phyloP scores from a whole-genome alignment of 768 basidiomycete species.

The Pseudohyphozyma bogoriensis region DNA sequence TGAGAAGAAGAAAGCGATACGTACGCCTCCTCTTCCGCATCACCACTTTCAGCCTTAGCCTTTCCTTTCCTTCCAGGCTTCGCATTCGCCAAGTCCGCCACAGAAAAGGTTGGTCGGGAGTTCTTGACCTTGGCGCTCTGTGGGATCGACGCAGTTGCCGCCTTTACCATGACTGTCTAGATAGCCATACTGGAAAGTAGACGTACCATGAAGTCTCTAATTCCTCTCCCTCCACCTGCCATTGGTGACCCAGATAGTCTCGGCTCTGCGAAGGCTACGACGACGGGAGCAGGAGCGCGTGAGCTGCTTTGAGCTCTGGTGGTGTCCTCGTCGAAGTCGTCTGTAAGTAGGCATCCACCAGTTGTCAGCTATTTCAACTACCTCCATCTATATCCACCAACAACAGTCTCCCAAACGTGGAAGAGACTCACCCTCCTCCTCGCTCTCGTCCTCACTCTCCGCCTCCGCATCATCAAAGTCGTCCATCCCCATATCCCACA shows the following conservation, averaged over 20 bases:
- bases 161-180: conserved; percentile 1
- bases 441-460: conserved; percentile 4
- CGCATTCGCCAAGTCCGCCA: conserved; percentile 15
- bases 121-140: conserved; percentile 25
- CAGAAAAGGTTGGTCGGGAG: conserved; percentile 8
- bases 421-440: not conserved
- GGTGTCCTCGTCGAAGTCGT: too few relatives aligned
- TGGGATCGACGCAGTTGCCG: too few relatives aligned
- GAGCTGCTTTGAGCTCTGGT: too few relatives aligned
- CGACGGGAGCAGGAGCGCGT: not conserved
- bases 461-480: conserved; percentile 18
- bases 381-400: too few relatives aligned
- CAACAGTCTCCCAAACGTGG: too few relatives aligned
- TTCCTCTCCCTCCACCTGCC: conserved; percentile 5
- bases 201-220: conserved; percentile 23
- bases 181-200: too few relatives aligned
- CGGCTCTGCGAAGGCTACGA: not conserved
- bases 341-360: too few relatives aligned
- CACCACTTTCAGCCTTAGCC: conserved; percentile 4
- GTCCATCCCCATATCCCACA: conserved; percentile 25
- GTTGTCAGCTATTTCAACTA: too few relatives aligned
- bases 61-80: conserved; percentile 1
- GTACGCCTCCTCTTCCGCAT: conserved; percentile 18
- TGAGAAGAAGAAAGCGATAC: not conserved
- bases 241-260: not conserved